A percentile compares a stretch with the other conserved stretches of the same genome.
Conservation (phyloP, 768 basidiomycete species). For the Suillus spraguei region DNA sequence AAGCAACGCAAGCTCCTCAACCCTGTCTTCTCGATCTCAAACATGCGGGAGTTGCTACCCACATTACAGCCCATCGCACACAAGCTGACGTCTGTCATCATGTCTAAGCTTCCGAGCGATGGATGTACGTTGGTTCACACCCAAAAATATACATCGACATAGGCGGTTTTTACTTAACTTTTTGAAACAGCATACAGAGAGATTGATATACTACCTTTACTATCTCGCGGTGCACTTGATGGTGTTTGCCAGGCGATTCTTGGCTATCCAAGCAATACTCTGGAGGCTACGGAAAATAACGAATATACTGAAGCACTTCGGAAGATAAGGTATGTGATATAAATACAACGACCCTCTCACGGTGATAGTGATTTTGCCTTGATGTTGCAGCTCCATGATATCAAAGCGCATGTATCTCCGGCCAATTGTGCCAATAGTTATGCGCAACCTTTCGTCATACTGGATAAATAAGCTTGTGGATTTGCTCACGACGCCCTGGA, state of each 20-base stretch:
- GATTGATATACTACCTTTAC: conserved; percentile 26
- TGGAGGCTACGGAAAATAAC: conserved; percentile 15
- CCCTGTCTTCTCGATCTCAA: conserved; percentile 44
- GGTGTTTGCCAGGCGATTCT: conserved; percentile 27
- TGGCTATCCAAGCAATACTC: conserved; percentile 21
- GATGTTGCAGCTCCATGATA: not conserved
- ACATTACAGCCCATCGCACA: conserved; percentile 3
- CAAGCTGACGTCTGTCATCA: not conserved
- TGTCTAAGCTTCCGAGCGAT: not conserved
- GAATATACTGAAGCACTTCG: conserved; percentile 7
- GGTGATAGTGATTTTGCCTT: not conserved
- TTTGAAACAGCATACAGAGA: conserved; percentile 15
- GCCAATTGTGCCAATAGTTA: not conserved
- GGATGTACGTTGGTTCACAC: conserved; percentile 6
- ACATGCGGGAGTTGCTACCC: conserved; percentile 40
- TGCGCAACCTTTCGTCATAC: conserved; percentile 6
- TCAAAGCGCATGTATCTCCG: not conserved
- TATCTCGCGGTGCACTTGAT: conserved; percentile 26
- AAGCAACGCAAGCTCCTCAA: conserved; percentile 47
- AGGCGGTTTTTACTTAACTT: conserved; percentile 6
- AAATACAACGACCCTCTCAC: not conserved
- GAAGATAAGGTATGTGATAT: conserved; percentile 1
- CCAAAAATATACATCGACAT: not conserved
- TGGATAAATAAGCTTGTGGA: not conserved
- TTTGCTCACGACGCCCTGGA: not conserved